These are phyloP conservation scores for Ananas comosus DNA, from an alignment of 176 grass and related monocot genomes.

Conservation along the genomic window DNA sequence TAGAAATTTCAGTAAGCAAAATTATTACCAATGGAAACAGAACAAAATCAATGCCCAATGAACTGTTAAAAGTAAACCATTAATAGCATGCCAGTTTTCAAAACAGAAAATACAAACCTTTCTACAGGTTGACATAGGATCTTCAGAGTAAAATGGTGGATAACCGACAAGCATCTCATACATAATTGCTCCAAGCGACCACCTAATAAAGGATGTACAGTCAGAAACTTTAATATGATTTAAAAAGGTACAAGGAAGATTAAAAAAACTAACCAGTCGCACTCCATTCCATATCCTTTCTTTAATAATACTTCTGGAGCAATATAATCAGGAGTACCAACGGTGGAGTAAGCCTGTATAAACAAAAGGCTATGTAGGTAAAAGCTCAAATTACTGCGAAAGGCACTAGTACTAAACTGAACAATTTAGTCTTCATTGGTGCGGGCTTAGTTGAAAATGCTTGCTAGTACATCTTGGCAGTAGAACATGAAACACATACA, in stretches of 20 bases:
- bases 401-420: too few species aligned
- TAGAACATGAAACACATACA: too few species aligned
- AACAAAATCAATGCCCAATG: too few species aligned
- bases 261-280: constrained; percentile 68
- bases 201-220: constrained; percentile 39
- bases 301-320: constrained; percentile 95
- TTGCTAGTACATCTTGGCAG: too few species aligned
- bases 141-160: constrained; percentile 97
- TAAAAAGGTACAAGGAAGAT: constrained; percentile 22
- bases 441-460: too few species aligned
- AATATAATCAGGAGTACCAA: constrained; percentile 99
- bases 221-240: constrained; percentile 7
- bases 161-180: constrained; percentile 99
- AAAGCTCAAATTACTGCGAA: not conserved
- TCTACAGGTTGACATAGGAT: constrained; percentile 95
- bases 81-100: not conserved
- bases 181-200: constrained; percentile 99
- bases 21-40: too few species aligned
- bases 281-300: constrained; percentile 99
- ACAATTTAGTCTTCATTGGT: too few species aligned
- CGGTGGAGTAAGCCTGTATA: constrained; percentile 85
- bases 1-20: too few species aligned
- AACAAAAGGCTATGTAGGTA: constrained; percentile 12
- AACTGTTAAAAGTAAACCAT: not conserved
- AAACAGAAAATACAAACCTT: constrained; percentile 44